These are phyloP conservation scores for Pichia exigua DNA, from an alignment of 805 yeast species.

Conservation along the genomic window DNA sequence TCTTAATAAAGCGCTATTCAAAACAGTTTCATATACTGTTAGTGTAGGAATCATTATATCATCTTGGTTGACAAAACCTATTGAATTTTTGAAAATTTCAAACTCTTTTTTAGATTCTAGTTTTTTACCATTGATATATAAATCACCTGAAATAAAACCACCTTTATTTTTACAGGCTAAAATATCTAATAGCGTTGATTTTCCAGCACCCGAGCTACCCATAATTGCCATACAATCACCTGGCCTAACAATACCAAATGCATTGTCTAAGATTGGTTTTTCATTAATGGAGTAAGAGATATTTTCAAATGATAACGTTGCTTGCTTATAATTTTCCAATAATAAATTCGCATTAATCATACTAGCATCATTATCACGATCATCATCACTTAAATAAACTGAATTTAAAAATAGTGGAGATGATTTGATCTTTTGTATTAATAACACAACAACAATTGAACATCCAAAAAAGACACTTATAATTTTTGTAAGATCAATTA, in stretches of 20 bases:
- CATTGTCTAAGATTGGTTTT: conserved; percentile 47
- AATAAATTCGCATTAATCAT: conserved; percentile 24
- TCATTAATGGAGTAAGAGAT: conserved; percentile 53
- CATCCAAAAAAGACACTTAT: conserved; percentile 36
- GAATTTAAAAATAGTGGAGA: conserved; percentile 51
- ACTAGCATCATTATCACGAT: conserved; percentile 28
- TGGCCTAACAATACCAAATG: conserved; percentile 75
- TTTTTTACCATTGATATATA: conserved; percentile 67
- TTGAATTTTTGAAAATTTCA: conserved; percentile 51
- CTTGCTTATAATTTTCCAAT: conserved; percentile 53
- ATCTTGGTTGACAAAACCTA: conserved; percentile 96
- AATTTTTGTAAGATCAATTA: conserved; percentile 40
- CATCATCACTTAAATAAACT: conserved; percentile 19
- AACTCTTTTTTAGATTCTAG: conserved; percentile 22
- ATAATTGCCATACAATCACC: conserved; percentile 89
- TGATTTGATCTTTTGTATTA: conserved; percentile 42
- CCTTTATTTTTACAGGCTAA: conserved; percentile 81
- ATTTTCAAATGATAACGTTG: conserved; percentile 68
- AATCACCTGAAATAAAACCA: conserved; percentile 60
- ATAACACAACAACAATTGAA: conserved; percentile 34
- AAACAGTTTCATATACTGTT: conserved; percentile 92
- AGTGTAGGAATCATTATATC: conserved; percentile 84
- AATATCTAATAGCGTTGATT: conserved; percentile 87
- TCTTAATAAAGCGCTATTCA: conserved; percentile 83
- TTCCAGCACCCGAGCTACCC: conserved; percentile 99